phyloP scores from a whole-genome alignment of 1,284 basidiomycete species.

The Irpex rosettiformis region DNA sequence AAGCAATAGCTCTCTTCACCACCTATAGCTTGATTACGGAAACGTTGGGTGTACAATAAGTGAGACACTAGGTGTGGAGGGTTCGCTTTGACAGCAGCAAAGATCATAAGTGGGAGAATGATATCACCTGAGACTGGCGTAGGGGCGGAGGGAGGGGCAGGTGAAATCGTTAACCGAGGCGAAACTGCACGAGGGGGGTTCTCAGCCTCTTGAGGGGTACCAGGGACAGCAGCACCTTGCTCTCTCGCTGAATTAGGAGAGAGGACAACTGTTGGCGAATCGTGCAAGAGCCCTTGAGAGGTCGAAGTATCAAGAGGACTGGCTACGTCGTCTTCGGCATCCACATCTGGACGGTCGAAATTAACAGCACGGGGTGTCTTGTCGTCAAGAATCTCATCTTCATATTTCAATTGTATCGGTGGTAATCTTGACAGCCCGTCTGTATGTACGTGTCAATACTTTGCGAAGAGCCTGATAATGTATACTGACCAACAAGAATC shows the following conservation, averaged over 20 bases:
- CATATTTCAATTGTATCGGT: conserved; percentile 60
- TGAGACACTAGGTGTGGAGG: conserved; percentile 84
- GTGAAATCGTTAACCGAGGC: conserved; percentile 25
- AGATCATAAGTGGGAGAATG: conserved; percentile 87
- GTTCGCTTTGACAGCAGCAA: conserved; percentile 87
- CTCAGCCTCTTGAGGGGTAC: background rate
- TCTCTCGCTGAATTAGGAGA: conserved; percentile 10
- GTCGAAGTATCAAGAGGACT: background rate
- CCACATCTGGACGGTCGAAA: conserved; percentile 22
- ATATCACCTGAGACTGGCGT: conserved; percentile 71
- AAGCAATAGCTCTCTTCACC: conserved; percentile 91
- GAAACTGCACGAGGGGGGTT: conserved; percentile 18
- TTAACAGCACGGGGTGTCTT: conserved; percentile 32
- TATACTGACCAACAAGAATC: conserved; percentile 66
- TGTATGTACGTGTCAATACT: conserved; percentile 23
- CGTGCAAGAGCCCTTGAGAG: conserved; percentile 1
- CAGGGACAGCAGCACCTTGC: background rate
- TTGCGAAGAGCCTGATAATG: background rate
- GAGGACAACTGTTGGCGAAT: conserved; percentile 18
- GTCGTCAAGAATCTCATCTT: conserved; percentile 41
- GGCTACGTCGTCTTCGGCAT: conserved; percentile 18
- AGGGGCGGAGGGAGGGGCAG: conserved; percentile 28
- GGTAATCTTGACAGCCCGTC: conserved; percentile 70
- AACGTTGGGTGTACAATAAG: conserved; percentile 84
- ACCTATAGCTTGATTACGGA: conserved; percentile 66